Evolutionary conservation across 306 rosid genomes (phyloP).

Genomic region (Gastrolobium villosum): DNA sequence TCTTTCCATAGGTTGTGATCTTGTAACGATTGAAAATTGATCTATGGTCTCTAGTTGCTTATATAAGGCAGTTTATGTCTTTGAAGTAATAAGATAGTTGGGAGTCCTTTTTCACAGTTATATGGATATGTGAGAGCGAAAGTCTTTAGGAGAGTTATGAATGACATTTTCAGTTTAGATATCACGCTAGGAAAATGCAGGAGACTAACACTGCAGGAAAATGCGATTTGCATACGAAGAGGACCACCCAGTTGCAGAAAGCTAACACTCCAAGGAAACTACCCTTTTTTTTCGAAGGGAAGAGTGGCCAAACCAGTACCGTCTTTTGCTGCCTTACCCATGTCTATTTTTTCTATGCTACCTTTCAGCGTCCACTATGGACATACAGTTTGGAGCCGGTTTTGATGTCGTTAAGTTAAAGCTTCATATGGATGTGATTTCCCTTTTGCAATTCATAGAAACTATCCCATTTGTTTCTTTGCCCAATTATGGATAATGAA

Average conservation of each 20-base stretch:
- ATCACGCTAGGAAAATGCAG: too few relatives aligned
- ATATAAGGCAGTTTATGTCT: not conserved
- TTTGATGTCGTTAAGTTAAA: slow-evolving; percentile 2
- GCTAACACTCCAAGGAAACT: not conserved
- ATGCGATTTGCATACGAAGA: slow-evolving; percentile 23
- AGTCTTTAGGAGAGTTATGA: slow-evolving; percentile 23
- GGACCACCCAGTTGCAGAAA: slow-evolving; percentile 36
- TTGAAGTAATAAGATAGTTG: slow-evolving; percentile 16
- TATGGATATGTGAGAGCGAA: slow-evolving; percentile 3
- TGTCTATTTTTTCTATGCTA: not conserved
- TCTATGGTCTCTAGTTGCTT: not conserved
- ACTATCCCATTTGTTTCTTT: slow-evolving; percentile 4
- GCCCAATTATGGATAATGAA: not conserved
- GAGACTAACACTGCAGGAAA: slow-evolving; percentile 38
- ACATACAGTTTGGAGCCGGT: slow-evolving; percentile 24
- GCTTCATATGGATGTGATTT: slow-evolving; percentile 25
- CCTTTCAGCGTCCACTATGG: not conserved
- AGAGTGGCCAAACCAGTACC: slow-evolving; percentile 5
- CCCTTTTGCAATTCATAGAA: slow-evolving; percentile 12
- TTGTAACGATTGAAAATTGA: not conserved
- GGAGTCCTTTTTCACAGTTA: not conserved
- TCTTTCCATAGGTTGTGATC: not conserved
- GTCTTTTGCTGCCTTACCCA: not conserved
- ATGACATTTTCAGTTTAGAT: slow-evolving; percentile 36
- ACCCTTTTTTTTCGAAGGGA: slow-evolving; percentile 10